Evolutionary conservation across 176 grass and related monocot genomes (phyloP), one percentile per base, ranked within the genome.

Genomic region (Aegilops umbellulata): DNA sequence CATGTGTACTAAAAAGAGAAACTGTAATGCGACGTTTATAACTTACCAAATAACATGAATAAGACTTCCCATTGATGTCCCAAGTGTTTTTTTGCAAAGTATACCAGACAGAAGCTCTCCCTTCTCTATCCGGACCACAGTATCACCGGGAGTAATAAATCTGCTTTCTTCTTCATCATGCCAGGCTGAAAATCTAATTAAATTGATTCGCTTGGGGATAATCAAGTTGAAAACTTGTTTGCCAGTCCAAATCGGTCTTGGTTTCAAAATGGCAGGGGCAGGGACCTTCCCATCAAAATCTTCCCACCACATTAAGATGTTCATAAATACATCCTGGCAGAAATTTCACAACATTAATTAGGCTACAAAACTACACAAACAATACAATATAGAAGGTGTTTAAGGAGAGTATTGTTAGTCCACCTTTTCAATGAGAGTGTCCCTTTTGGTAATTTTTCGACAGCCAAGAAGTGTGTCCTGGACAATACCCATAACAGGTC

Each of bases 281-380:
- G 96, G 96, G 65, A 98, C 58, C 90, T 98, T 98, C 79, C 96
- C 96, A 79, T 92, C 96, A 12, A 98, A 98, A 55, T 98, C 96
- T 89, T 98, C 91, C 96, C 96, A 98, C 96, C 96, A 98, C 96
- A 98, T 95, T 76, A 98, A 89, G 39, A 86, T 95, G 89, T 98
- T 98, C 93, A 95, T 95, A 91, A 98, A 98, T 79, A 98, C 93
- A 89, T 98, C 96, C 96, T 98, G 81, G 14, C 23, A 83, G 31
- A 88, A 73, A 69, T 38, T 71, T 29, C 22, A 86, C 25, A 84
- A 81, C 0, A 58, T 22, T 22, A 58, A 25, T 80, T 88, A 38
- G 74, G 35, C 2, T 65, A 82, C 24, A 73, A 58, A 83, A 86
- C 65, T 26, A 23, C 44, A 85, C 2, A 76, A 1, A 44, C 44